These are phyloP conservation scores for Capniomyces stellatus DNA, from an alignment of 371 early-diverging fungal genomes.

Conservation along the genomic window DNA sequence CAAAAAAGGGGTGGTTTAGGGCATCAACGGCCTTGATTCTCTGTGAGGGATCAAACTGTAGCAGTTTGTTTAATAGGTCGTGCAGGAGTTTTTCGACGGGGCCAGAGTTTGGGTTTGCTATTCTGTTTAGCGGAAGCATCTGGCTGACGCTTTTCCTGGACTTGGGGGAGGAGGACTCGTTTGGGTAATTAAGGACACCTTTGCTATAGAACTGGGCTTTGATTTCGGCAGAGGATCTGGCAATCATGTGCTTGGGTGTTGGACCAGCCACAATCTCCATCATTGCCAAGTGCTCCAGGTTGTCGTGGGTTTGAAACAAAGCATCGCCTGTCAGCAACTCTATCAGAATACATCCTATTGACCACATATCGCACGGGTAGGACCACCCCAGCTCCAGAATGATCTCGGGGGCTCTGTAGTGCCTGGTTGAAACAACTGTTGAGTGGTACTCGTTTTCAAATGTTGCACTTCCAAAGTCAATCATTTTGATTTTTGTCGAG, in stretches of 20 bases:
- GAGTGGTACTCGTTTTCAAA: slow-evolving; percentile 86
- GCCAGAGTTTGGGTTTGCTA: slow-evolving; percentile 17
- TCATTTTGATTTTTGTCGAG: slow-evolving; percentile 64
- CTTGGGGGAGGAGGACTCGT: slow-evolving; percentile 11
- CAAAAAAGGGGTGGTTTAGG: slow-evolving; percentile 75
- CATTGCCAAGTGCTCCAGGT: slow-evolving; percentile 96
- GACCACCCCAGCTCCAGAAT: slow-evolving; percentile 86
- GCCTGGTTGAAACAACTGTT: slow-evolving; percentile 83
- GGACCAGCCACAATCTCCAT: slow-evolving; percentile 92
- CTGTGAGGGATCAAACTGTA: slow-evolving; percentile 82
- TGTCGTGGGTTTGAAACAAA: slow-evolving; percentile 82
- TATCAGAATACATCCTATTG: slow-evolving; percentile 85
- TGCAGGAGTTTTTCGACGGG: slow-evolving; percentile 34
- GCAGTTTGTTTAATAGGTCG: slow-evolving; percentile 72
- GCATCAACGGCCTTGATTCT: slow-evolving; percentile 90
- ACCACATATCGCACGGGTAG: slow-evolving; percentile 94
- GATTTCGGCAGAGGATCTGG: slow-evolving; percentile 76
- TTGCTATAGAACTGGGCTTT: slow-evolving; percentile 42
- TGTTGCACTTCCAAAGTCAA: slow-evolving; percentile 90
- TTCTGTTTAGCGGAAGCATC: slow-evolving; percentile 16
- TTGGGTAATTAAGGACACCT: slow-evolving; percentile 13
- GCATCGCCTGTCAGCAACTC: slow-evolving; percentile 90
- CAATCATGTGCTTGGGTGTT: slow-evolving; percentile 88
- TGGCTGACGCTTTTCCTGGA: slow-evolving; percentile 20
- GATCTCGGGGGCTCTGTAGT: slow-evolving; percentile 95